Conservation (phyloP, 768 basidiomycete genomes). For the Boletales sp. region DNA sequence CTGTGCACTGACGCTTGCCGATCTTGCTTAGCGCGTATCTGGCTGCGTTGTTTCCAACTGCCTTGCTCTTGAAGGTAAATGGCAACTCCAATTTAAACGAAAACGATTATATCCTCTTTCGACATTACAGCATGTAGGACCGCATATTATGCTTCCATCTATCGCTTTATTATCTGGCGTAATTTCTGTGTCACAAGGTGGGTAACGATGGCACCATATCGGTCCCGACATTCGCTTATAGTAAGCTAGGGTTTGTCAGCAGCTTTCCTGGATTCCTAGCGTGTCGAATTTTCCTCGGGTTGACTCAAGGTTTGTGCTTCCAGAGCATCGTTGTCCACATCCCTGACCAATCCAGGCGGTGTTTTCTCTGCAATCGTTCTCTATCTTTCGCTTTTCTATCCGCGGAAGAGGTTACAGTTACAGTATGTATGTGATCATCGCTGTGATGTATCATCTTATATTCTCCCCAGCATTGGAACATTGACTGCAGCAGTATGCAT, state of each 20-base stretch:
- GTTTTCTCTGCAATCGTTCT: conserved; percentile 55
- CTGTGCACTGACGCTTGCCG: background rate
- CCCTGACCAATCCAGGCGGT: conserved; percentile 38
- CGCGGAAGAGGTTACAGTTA: conserved; percentile 26
- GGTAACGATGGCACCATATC: background rate
- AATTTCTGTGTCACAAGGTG: conserved; percentile 57
- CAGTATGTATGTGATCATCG: conserved; percentile 1
- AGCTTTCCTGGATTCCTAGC: conserved; percentile 51
- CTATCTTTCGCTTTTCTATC: conserved; percentile 50
- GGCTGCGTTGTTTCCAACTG: conserved; percentile 54
- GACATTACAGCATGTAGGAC: conserved; percentile 35
- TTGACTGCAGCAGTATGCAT: conserved; percentile 46
- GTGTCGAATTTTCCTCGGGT: conserved; percentile 48
- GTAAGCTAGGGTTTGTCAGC: conserved; percentile 36
- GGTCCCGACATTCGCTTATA: background rate
- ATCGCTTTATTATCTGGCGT: conserved; percentile 66
- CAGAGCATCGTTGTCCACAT: background rate
- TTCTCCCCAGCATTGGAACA: conserved; percentile 29
- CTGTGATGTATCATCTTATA: background rate
- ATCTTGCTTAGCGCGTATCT: conserved; percentile 42
- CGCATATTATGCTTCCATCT: conserved; percentile 54
- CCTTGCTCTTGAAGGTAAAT: conserved; percentile 49
- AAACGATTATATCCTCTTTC: background rate
- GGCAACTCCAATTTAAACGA: background rate
- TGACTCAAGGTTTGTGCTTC: conserved; percentile 48